These are phyloP conservation scores for Podosphaera aphanis DNA, from an alignment of 2,329 filamentous ascomycete genomes.

Conservation along the genomic window DNA sequence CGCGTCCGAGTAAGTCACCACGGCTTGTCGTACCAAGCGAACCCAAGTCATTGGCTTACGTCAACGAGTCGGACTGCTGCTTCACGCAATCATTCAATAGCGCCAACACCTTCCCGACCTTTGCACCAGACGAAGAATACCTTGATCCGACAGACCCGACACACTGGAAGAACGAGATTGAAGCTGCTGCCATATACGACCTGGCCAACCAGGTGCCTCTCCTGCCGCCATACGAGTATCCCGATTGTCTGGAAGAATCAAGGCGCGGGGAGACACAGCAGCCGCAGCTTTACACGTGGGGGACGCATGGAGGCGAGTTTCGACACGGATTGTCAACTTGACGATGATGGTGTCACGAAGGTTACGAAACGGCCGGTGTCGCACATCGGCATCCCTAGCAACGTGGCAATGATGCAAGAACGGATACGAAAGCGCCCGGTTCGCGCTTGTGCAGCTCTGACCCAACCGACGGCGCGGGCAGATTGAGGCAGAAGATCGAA, in stretches of 20 bases:
- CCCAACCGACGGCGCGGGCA: neutral
- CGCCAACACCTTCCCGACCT: constrained; percentile 5
- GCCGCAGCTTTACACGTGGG: constrained; percentile 13
- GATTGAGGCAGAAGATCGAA: neutral
- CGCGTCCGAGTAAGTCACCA: constrained; percentile 15
- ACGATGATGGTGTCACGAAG: neutral
- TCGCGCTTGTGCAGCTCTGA: neutral
- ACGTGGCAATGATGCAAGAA: neutral
- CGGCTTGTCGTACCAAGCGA: constrained; percentile 13
- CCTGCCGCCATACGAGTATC: constrained; percentile 11
- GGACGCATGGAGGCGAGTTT: constrained; percentile 5
- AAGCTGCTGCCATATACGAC: constrained; percentile 7
- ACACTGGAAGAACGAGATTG: constrained; percentile 11
- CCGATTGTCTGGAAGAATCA: constrained; percentile 8
- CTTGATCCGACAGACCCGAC: constrained; percentile 8
- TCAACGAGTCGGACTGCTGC: constrained; percentile 9
- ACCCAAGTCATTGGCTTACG: constrained; percentile 6
- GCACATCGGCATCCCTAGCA: neutral
- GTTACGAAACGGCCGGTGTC: neutral
- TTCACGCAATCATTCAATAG: constrained; percentile 10
- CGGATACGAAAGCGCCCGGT: neutral
- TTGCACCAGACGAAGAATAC: constrained; percentile 9
- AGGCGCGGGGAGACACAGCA: constrained; percentile 4
- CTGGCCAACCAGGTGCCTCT: constrained; percentile 4
- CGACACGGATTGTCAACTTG: neutral